phyloP scores from a whole-genome alignment of 352 stramenopile genomes.

The Phytophthora syringae region DNA sequence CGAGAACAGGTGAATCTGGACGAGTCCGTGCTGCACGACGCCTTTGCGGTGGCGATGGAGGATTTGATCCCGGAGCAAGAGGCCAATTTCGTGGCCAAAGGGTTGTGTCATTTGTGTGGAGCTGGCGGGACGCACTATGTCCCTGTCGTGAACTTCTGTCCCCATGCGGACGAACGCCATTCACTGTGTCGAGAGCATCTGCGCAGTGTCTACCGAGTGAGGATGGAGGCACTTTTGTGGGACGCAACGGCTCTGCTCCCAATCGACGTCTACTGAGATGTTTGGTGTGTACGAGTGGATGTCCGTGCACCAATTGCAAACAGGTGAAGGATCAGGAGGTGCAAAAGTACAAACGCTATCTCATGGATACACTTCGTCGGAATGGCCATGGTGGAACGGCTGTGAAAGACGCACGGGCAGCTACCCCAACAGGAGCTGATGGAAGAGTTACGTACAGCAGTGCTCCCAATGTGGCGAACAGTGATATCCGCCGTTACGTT shows the following conservation, averaged over 20 bases:
- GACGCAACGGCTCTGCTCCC: slow-evolving; percentile 67
- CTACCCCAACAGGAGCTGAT: not conserved
- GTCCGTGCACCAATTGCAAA: slow-evolving; percentile 64
- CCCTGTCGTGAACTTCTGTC: slow-evolving; percentile 82
- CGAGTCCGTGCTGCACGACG: slow-evolving; percentile 45
- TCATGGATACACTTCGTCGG: slow-evolving; percentile 40
- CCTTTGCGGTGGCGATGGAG: slow-evolving; percentile 61
- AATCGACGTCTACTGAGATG: slow-evolving; percentile 73
- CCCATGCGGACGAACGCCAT: slow-evolving; percentile 64
- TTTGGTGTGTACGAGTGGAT: slow-evolving; percentile 63
- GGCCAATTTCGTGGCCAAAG: slow-evolving; percentile 79
- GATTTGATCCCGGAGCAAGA: slow-evolving; percentile 62
- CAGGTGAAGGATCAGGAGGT: slow-evolving; percentile 39
- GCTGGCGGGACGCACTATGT: slow-evolving; percentile 52
- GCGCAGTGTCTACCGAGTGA: slow-evolving; percentile 72
- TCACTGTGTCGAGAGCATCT: slow-evolving; percentile 80
- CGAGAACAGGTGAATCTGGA: slow-evolving; percentile 48
- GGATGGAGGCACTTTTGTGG: slow-evolving; percentile 74
- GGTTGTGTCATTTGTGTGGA: slow-evolving; percentile 73
- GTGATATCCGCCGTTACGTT: slow-evolving; percentile 14
- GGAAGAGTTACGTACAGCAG: slow-evolving; percentile 13
- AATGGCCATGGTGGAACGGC: slow-evolving; percentile 21
- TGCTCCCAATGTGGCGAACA: slow-evolving; percentile 11
- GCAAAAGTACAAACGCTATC: slow-evolving; percentile 45
- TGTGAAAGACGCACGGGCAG: slow-evolving; percentile 7